phyloP scores from a whole-genome alignment of 805 yeast genomes.

The Lachancea kluyveri region DNA sequence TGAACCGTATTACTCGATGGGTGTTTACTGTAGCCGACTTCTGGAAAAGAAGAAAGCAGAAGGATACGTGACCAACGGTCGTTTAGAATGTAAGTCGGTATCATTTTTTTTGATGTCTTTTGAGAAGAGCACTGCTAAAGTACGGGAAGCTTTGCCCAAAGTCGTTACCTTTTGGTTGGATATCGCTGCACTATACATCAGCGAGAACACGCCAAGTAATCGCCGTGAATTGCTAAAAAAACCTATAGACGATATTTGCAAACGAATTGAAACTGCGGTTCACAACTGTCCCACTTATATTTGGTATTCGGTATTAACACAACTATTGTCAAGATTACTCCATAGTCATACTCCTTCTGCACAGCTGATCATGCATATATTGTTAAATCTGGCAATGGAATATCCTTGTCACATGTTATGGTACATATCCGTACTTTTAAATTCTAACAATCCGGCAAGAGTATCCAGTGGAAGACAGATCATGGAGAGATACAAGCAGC shows the following conservation, averaged over 20 bases:
- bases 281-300: slow-evolving; percentile 44
- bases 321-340: slow-evolving; percentile 70
- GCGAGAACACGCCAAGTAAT: slow-evolving; percentile 19
- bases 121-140: slow-evolving; percentile 44
- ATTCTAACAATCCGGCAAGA: slow-evolving; percentile 48
- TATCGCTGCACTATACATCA: slow-evolving; percentile 31
- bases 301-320: slow-evolving; percentile 85
- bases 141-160: slow-evolving; percentile 83
- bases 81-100: slow-evolving; percentile 26
- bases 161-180: slow-evolving; percentile 90
- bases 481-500: slow-evolving; percentile 27
- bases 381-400: slow-evolving; percentile 47
- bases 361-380: slow-evolving; percentile 48
- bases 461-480: slow-evolving; percentile 41
- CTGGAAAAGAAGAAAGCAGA: slow-evolving; percentile 57
- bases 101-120: slow-evolving; percentile 27
- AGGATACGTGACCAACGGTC: slow-evolving; percentile 26
- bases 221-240: slow-evolving; percentile 28
- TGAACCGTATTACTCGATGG: slow-evolving; percentile 73
- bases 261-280: slow-evolving; percentile 40
- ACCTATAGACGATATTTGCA: slow-evolving; percentile 41
- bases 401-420: slow-evolving; percentile 87
- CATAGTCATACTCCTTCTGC: slow-evolving; percentile 55
- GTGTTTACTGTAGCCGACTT: slow-evolving; percentile 70
- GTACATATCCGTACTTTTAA: slow-evolving; percentile 55